Base-by-base conservation (phyloP, 2,329 filamentous ascomycete genomes). In the Xylariales sp. region DNA sequence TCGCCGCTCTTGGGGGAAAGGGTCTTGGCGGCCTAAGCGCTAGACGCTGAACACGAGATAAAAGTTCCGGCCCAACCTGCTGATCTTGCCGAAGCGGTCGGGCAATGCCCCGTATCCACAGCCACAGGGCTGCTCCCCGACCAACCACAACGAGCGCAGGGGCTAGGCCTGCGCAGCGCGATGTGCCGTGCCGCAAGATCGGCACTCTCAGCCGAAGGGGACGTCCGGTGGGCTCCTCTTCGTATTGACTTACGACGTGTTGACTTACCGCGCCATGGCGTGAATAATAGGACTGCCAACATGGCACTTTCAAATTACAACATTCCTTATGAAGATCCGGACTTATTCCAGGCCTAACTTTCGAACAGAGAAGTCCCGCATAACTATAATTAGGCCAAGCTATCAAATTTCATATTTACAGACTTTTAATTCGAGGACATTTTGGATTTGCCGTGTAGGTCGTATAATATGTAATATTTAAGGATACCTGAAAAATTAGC, bases 21-120 rank as follows among this genome's bases (percentile, higher is more conserved):
- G 23, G 36, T 16, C 56, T 39, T 23, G 43, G 45, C 45, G 10
- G 14, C 34, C 12, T 28, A 50, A 41, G 46, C 57, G 45, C 45
- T 50, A 39, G 34, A 3, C 8, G 14, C 46, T 10, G 34, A 50
- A 60, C 60, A 62, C 60, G 60, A 56, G 60, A 56, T 36, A 62
- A 28, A n/a, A n/a, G 30, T 6, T 10, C 48, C 41, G 18, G 50
- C n/a, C 58, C 48, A 61, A 18, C 1, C 49, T 8, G 60, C 60
- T 9, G 60, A 62, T 62, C 60, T 55, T 56, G 46, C 36, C 28
- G 39, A 48, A 14, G 30, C 30, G n/a, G 30, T 34, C 32, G 16
- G 30, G 16, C 49, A 53, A 14, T n/a, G 49, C 14, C 48, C 12
- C 5, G 5, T 7, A 50, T 49, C 18, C 23, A 32, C 39, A 32